Conservation (phyloP, 2,329 filamentous ascomycete genomes). For the Penicillium glabrum region DNA sequence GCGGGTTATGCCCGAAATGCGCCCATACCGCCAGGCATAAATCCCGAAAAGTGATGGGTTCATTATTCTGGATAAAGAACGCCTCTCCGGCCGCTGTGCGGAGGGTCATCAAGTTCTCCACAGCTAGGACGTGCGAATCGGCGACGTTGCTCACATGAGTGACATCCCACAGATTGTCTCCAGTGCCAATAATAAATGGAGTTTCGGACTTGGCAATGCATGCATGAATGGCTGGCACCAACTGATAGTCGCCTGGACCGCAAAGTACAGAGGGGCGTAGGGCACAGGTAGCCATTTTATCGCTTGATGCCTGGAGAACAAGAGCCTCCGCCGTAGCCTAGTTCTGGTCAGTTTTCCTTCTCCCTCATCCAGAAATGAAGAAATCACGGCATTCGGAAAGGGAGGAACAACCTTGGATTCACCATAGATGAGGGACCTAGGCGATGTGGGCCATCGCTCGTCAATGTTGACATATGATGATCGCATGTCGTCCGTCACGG, state of each 20-base stretch:
- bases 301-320: constrained; percentile 38
- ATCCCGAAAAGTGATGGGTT: constrained; percentile 46
- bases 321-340: constrained; percentile 44
- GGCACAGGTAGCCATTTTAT: constrained; percentile 38
- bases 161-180: constrained; percentile 45
- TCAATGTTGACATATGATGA: constrained; percentile 39
- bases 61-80: constrained; percentile 50
- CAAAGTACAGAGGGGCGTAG: constrained; percentile 46
- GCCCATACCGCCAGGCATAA: constrained; percentile 47
- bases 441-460: constrained; percentile 41
- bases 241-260: constrained; percentile 44
- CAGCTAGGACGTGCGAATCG: constrained; percentile 47
- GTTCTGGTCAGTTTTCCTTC: constrained; percentile 9
- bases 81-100: constrained; percentile 45
- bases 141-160: constrained; percentile 46
- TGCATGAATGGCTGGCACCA: constrained; percentile 44
- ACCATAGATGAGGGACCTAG: constrained; percentile 43
- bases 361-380: constrained; percentile 1
- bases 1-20: constrained; percentile 51
- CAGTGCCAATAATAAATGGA: constrained; percentile 42
- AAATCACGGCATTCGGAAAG: neutral
- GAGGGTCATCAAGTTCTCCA: constrained; percentile 42
- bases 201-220: constrained; percentile 46
- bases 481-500: constrained; percentile 52
- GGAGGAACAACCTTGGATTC: constrained; percentile 40